Evolutionary conservation across 805 yeast species (phyloP).

Genomic region (Kodamaea restingae): DNA sequence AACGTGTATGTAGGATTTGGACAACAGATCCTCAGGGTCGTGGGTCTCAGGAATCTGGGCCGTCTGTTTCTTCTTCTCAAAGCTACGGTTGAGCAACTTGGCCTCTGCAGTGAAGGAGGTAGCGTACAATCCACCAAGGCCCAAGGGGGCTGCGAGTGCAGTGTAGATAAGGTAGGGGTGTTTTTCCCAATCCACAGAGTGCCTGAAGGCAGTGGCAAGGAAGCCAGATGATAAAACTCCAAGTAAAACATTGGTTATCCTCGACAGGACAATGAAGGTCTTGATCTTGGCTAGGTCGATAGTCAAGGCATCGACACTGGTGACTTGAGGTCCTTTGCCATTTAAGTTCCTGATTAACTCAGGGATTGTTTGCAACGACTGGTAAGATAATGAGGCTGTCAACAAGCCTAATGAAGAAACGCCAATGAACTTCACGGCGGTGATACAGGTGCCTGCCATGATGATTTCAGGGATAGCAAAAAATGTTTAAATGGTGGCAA

Average conservation of each 20-base stretch:
- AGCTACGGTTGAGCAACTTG: constrained; percentile 13
- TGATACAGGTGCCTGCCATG: constrained; percentile 24
- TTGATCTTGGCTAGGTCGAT: constrained; percentile 19
- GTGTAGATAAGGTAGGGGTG: constrained; percentile 75
- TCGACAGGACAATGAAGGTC: constrained; percentile 19
- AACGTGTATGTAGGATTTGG: constrained; percentile 40
- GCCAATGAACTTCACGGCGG: constrained; percentile 57
- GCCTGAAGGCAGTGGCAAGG: constrained; percentile 52
- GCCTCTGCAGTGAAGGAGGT: constrained; percentile 16
- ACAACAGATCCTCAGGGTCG: constrained; percentile 27
- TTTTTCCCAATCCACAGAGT: constrained; percentile 51
- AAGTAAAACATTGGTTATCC: constrained; percentile 26
- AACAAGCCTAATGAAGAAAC: constrained; percentile 65
- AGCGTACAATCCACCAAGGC: constrained; percentile 23
- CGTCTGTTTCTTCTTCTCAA: background rate
- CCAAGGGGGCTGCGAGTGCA: constrained; percentile 49
- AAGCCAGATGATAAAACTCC: constrained; percentile 49
- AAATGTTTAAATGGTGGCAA: constrained; percentile 1
- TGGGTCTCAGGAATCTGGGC: constrained; percentile 4
- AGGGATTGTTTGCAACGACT: constrained; percentile 32
- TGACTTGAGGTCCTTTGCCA: constrained; percentile 7
- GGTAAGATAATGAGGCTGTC: constrained; percentile 47
- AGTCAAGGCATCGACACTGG: constrained; percentile 6
- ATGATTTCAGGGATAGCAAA: constrained; percentile 5
- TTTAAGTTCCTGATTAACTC: constrained; percentile 26